A percentile compares a stretch with the other conserved stretches of the same genome.
These are phyloP conservation scores for Stephanodiscus minutulus DNA, from an alignment of 108 stramenopile species.

Conservation along the genomic window DNA sequence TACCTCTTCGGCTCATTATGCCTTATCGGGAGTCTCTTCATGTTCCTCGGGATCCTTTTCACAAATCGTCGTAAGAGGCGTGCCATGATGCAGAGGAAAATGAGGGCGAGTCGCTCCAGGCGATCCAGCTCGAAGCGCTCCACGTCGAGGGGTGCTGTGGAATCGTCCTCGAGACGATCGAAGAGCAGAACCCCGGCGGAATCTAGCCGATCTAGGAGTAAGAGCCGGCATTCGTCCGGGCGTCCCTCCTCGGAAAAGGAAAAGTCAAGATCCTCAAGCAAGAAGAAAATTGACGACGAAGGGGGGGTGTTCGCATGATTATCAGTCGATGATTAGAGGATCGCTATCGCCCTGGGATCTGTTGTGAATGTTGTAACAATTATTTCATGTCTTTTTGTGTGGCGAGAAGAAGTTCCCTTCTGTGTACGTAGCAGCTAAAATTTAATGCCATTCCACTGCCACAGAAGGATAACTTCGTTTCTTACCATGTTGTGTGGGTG, in stretches of 20 bases:
- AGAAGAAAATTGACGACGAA: conserved; percentile 36
- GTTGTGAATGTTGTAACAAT: no score
- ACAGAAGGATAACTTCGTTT: no score
- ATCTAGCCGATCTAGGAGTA: conserved; percentile 42
- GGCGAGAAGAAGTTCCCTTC: neutral
- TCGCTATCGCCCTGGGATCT: neutral
- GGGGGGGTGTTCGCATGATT: conserved; percentile 62
- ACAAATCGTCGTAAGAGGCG: conserved; percentile 84
- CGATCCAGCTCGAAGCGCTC: conserved; percentile 36
- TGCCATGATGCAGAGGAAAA: conserved; percentile 87
- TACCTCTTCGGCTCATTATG: conserved; percentile 80
- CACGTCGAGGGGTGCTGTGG: conserved; percentile 11
- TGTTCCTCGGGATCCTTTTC: conserved; percentile 89
- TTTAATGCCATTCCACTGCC: neutral
- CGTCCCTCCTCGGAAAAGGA: neutral
- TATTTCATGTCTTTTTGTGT: neutral
- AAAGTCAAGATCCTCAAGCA: conserved; percentile 49
- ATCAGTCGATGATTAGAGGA: neutral
- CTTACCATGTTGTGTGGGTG: no score
- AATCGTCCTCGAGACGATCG: conserved; percentile 15
- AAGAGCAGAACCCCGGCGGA: conserved; percentile 12
- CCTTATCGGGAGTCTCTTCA: conserved; percentile 76
- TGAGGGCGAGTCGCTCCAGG: conserved; percentile 60
- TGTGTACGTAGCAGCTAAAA: neutral
- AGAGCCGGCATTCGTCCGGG: conserved; percentile 38